phyloP scores from a whole-genome alignment of 352 stramenopile genomes.

The Blastocystis sp. region DNA sequence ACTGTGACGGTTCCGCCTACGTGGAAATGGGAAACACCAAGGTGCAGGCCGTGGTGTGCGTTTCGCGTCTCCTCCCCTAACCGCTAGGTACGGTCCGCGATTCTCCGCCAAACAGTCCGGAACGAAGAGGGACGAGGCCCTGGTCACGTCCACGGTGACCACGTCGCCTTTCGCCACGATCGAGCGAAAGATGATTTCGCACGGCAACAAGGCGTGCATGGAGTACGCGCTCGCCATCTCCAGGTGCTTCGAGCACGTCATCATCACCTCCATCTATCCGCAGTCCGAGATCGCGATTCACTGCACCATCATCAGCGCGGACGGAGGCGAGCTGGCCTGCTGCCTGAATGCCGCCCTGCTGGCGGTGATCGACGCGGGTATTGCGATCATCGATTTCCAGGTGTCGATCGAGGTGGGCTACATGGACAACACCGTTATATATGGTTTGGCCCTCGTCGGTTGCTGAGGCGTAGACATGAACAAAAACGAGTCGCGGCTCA shows the following conservation, averaged over 20 bases:
- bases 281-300: constrained; percentile 58
- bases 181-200: constrained; percentile 24
- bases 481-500: background rate
- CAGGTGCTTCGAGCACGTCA: constrained; percentile 59
- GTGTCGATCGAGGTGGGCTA: constrained; percentile 57
- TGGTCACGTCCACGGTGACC: constrained; percentile 3
- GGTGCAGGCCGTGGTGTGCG: constrained; percentile 58
- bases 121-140: background rate
- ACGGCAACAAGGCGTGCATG: background rate
- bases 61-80: background rate
- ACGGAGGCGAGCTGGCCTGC: constrained; percentile 39
- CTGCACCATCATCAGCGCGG: constrained; percentile 41
- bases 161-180: constrained; percentile 43
- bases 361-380: constrained; percentile 55
- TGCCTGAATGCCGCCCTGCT: constrained; percentile 37
- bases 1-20: constrained; percentile 63
- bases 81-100: constrained; percentile 55
- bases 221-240: constrained; percentile 45
- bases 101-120: background rate
- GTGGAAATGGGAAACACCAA: constrained; percentile 69
- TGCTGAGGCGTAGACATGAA: constrained; percentile 48
- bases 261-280: constrained; percentile 63
- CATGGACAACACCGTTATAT: constrained; percentile 63
- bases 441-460: background rate
- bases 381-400: constrained; percentile 51